phyloP scores from a whole-genome alignment of 179 eudicot genomes.

The Monotropa hypopitys region DNA sequence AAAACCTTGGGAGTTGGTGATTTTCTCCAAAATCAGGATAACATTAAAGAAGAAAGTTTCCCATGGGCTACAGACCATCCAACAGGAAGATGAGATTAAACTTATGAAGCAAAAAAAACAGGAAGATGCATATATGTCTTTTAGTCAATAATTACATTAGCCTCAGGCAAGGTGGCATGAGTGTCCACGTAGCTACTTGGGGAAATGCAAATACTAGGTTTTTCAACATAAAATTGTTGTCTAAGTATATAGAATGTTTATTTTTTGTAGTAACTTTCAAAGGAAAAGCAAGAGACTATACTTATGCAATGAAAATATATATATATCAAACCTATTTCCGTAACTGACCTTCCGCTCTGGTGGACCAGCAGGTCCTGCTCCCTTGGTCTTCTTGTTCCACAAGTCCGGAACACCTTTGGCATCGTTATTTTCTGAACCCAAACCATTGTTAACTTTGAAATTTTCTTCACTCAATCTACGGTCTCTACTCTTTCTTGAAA shows the following conservation, averaged over 20 bases:
- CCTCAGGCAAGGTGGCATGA: neutral
- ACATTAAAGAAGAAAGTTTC: neutral
- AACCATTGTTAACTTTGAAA: constrained; percentile 16
- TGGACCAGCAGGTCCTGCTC: constrained; percentile 26
- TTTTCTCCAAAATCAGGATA: neutral
- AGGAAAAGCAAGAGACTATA: neutral
- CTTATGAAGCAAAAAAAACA: neutral
- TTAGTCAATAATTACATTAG: neutral
- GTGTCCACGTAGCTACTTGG: neutral
- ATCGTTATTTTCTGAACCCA: constrained; percentile 28
- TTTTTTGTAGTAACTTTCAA: neutral
- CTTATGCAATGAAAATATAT: neutral
- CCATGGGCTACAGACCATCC: neutral
- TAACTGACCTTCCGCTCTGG: constrained; percentile 78
- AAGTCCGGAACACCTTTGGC: constrained; percentile 27
- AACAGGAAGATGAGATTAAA: neutral
- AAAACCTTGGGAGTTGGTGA: neutral
- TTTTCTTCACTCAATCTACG: constrained; percentile 20
- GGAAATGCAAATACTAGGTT: neutral
- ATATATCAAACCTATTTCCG: constrained; percentile 4
- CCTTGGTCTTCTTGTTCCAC: constrained; percentile 41
- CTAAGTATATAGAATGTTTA: neutral
- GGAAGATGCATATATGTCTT: neutral
- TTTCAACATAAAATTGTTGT: neutral
- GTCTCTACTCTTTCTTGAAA: constrained; percentile 36